These are phyloP conservation scores for Fonsecaea nubica DNA, from an alignment of 2,329 filamentous ascomycete species.

Conservation along the genomic window DNA sequence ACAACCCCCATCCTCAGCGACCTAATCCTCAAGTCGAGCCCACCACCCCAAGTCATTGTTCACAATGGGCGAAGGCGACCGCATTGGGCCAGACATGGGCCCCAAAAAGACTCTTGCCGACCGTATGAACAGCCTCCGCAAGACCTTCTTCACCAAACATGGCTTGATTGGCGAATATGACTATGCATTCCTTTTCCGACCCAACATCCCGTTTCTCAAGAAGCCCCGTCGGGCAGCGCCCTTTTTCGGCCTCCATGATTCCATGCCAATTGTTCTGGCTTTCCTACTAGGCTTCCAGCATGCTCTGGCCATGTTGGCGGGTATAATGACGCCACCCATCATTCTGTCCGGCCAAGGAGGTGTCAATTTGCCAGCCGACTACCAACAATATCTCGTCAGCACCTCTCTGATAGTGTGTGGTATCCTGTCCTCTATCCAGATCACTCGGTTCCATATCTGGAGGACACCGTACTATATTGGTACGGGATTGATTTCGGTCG, in stretches of 20 bases:
- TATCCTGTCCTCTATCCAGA: constrained; percentile 69
- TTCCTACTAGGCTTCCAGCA: constrained; percentile 73
- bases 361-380: constrained; percentile 62
- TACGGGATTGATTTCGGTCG: constrained; percentile 71
- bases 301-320: constrained; percentile 70
- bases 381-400: constrained; percentile 71
- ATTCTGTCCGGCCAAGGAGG: constrained; percentile 63
- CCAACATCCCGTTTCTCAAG: constrained; percentile 81
- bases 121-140: constrained; percentile 41
- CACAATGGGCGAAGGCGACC: constrained; percentile 45
- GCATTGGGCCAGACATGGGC: constrained; percentile 51
- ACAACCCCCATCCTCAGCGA: neutral
- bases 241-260: constrained; percentile 73
- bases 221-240: constrained; percentile 64
- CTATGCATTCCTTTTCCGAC: constrained; percentile 85
- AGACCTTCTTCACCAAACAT: constrained; percentile 57
- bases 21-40: neutral
- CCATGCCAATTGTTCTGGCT: constrained; percentile 71
- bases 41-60: neutral
- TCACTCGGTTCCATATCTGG: constrained; percentile 69
- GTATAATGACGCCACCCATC: constrained; percentile 69
- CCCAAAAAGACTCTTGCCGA: constrained; percentile 49
- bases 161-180: constrained; percentile 86
- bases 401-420: constrained; percentile 72
- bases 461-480: constrained; percentile 69